A percentile compares a stretch with the other conserved stretches of the same genome.
Evolutionary conservation across 2,329 filamentous ascomycete genomes (phyloP).

Genomic region (Neonectria neomacrospora): DNA sequence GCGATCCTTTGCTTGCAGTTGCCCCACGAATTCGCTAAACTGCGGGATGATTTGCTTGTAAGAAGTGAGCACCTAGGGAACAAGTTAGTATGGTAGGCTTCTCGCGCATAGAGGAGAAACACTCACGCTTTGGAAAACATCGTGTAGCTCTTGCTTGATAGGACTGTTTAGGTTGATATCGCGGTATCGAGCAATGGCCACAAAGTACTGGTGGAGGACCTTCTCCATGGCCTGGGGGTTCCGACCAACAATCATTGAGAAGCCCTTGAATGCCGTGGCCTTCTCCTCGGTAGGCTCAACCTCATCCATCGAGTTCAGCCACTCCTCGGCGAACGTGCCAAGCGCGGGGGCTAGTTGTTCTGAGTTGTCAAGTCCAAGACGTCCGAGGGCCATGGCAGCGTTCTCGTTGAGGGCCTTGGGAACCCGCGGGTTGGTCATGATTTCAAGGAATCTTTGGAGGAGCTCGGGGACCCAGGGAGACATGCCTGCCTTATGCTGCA

Average conservation of each 20-base stretch:
- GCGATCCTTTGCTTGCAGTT: conserved; percentile 62
- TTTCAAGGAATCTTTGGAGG: conserved; percentile 80
- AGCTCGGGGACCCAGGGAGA: conserved; percentile 80
- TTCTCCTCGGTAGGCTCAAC: conserved; percentile 94
- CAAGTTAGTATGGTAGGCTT: conserved; percentile 14
- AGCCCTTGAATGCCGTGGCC: conserved; percentile 90
- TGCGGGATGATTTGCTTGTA: conserved; percentile 71
- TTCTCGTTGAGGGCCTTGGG: conserved; percentile 92
- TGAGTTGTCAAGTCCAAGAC: conserved; percentile 83
- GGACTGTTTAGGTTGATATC: conserved; percentile 70
- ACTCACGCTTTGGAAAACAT: conserved; percentile 81
- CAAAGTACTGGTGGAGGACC: conserved; percentile 83
- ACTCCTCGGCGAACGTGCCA: conserved; percentile 81
- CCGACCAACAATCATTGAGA: conserved; percentile 82
- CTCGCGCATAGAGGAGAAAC: not conserved
- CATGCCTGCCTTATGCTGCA: conserved; percentile 81
- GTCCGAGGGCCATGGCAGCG: conserved; percentile 89
- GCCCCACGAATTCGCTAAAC: conserved; percentile 65
- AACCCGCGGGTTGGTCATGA: conserved; percentile 86
- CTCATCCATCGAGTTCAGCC: conserved; percentile 83
- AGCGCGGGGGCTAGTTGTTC: conserved; percentile 83
- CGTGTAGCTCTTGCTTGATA: conserved; percentile 72
- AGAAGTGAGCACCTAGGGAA: conserved; percentile 59
- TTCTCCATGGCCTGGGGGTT: conserved; percentile 95
- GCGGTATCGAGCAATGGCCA: conserved; percentile 81